Evolutionary conservation across 495 filamentous ascomycete species (phyloP), one percentile per base, ranked within the genome.

Genomic region (Xylaria grammica): DNA sequence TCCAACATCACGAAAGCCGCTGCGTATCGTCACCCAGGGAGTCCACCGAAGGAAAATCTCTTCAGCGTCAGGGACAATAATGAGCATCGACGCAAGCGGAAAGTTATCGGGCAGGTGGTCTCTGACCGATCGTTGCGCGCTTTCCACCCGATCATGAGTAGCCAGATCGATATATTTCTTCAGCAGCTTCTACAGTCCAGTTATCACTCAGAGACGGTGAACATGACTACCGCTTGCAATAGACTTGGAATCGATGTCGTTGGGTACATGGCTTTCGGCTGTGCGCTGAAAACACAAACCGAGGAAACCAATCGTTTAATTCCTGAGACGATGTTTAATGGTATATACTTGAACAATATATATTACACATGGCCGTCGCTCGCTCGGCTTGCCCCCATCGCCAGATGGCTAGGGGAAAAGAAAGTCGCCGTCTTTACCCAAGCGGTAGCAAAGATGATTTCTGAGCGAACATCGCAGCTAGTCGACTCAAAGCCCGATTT

Each of bases 401-500:
- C 42, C 8, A 13, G 56, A 9, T 62, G 36, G 26, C 13, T 66
- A 11, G 22, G 24, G 13, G 15, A 27, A 36, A 49, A 46, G n/a
- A 20, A 38, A 26, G 50, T 51, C 15, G 20, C 55, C 27, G 51
- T 52, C 27, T 65, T 55, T 45, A 32, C 42, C 2, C 15, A 32
- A 24, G 27, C 60, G 36, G 15, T 68, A 27, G 34, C 59, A 6
- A 52, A 30, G 11, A 65, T 68, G 62, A 52, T 65, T 36, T 36
- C n/a, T 11, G 26, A 36, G 15, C 66, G 66, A 36, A 36, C 34
- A 36, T 36, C 34, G 11, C 34, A 36, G 34, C 34, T 36, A 36
- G 34, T 36, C 34, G 19, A 67, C n/a, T 58, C 67, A 13, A 67
- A 67, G 29, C 40, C 46, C 13, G 67, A 70, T 32, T 56, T 70